phyloP scores from a whole-genome alignment of 2,329 filamentous ascomycete species.

The Monilinia laxa region DNA sequence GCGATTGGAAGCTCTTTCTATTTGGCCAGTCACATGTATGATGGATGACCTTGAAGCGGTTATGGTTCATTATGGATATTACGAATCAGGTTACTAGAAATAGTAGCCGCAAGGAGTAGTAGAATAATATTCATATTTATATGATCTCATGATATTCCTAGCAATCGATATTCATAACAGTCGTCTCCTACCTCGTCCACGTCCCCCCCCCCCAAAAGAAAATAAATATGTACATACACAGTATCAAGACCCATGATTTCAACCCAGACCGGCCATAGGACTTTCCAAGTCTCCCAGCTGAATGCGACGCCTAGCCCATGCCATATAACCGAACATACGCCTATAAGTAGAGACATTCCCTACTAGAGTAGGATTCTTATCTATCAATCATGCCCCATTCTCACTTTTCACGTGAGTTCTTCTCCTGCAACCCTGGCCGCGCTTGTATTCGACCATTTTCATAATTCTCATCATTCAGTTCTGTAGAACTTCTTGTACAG shows the following conservation, averaged over 20 bases:
- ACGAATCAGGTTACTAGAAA: background rate
- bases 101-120: slow-evolving; percentile 11
- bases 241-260: slow-evolving; percentile 29
- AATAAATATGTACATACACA: slow-evolving; percentile 36
- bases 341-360: slow-evolving; percentile 7
- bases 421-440: background rate
- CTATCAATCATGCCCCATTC: background rate
- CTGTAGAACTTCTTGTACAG: slow-evolving; percentile 99
- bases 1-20: background rate
- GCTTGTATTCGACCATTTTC: background rate
- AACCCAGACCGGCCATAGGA: slow-evolving; percentile 14
- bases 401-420: background rate
- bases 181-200: slow-evolving; percentile 26
- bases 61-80: background rate
- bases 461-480: slow-evolving; percentile 51
- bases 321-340: slow-evolving; percentile 27
- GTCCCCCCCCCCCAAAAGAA: slow-evolving; percentile 25
- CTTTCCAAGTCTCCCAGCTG: slow-evolving; percentile 22
- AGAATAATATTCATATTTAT: slow-evolving; percentile 32
- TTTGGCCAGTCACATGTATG: background rate
- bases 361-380: slow-evolving; percentile 10
- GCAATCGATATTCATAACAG: slow-evolving; percentile 24
- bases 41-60: background rate
- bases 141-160: slow-evolving; percentile 26
- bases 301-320: slow-evolving; percentile 34